These are phyloP conservation scores for Tolypocladium album DNA, from an alignment of 2,329 filamentous ascomycete species.

Conservation along the genomic window DNA sequence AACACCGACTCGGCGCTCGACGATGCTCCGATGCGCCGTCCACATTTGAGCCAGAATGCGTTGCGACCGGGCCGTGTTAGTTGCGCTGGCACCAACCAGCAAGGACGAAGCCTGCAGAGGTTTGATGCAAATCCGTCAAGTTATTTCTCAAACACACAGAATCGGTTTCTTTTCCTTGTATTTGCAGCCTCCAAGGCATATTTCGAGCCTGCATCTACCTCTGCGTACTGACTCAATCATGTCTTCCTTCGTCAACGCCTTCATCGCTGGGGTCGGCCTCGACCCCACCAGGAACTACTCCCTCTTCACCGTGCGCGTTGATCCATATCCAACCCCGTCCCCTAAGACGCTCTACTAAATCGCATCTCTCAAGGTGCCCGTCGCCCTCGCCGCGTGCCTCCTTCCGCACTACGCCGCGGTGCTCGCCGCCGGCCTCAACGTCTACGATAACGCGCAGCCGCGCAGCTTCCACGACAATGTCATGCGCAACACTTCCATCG, in stretches of 20 bases:
- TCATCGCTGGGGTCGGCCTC: neutral
- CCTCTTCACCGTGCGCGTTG: constrained; percentile 4
- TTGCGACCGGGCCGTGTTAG: no score
- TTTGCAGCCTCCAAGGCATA: neutral
- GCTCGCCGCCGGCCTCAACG: constrained; percentile 1
- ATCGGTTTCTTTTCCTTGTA: neutral
- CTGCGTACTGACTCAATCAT: neutral
- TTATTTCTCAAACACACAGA: no score
- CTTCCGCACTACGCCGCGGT: neutral
- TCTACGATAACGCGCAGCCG: constrained; percentile 28
- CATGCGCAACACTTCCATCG: constrained; percentile 18
- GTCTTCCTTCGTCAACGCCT: neutral
- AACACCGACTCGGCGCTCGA: neutral
- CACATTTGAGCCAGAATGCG: neutral
- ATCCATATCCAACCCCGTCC: neutral
- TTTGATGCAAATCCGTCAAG: no score
- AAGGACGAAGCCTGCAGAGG: no score
- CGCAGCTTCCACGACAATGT: constrained; percentile 20
- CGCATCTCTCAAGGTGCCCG: constrained; percentile 23
- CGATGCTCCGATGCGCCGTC: neutral
- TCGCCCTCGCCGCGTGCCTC: constrained; percentile 6
- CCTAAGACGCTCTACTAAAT: neutral
- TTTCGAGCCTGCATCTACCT: neutral
- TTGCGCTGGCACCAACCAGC: no score
- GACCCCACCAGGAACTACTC: constrained; percentile 3